Conservation (phyloP, 176 grass and related monocot genomes). For the Eragrostis curvula region DNA sequence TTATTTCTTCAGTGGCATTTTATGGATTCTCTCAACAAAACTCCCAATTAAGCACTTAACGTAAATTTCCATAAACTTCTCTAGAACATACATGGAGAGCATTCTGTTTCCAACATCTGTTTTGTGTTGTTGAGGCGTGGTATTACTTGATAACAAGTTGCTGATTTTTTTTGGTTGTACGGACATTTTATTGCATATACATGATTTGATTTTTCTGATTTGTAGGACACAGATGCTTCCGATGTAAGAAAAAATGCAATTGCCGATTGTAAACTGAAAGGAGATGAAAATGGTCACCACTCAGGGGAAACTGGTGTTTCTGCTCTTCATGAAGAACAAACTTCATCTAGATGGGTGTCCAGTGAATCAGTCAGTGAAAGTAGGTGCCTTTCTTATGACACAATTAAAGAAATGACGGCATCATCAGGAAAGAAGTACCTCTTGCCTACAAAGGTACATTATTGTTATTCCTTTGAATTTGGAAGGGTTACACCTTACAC, state of each 20-base stretch:
- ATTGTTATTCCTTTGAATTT: slow-evolving; percentile 29
- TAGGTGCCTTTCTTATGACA: slow-evolving; percentile 49
- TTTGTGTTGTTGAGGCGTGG: slow-evolving; percentile 12
- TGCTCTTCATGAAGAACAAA: slow-evolving; percentile 53
- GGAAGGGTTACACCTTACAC: not conserved
- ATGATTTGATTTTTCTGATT: slow-evolving; percentile 30
- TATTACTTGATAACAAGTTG: slow-evolving; percentile 31
- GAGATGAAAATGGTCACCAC: slow-evolving; percentile 37
- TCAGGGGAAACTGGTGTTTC: slow-evolving; percentile 55
- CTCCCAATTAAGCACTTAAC: no score
- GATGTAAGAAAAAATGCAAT: slow-evolving; percentile 63
- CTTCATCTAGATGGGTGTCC: slow-evolving; percentile 23
- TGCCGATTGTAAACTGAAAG: slow-evolving; percentile 41
- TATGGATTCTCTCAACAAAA: not conserved
- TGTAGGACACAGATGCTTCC: slow-evolving; percentile 56
- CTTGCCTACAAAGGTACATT: slow-evolving; percentile 68
- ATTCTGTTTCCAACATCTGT: slow-evolving; percentile 5
- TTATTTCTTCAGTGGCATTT: not conserved
- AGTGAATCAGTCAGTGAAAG: slow-evolving; percentile 42
- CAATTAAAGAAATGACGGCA: slow-evolving; percentile 56
- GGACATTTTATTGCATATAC: slow-evolving; percentile 4
- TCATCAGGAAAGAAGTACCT: slow-evolving; percentile 71
- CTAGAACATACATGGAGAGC: not conserved
- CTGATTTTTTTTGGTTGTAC: not conserved
- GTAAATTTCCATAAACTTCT: not conserved